phyloP scores from a whole-genome alignment of 2,329 filamentous ascomycete genomes.

The Arthrobotrys iridis region DNA sequence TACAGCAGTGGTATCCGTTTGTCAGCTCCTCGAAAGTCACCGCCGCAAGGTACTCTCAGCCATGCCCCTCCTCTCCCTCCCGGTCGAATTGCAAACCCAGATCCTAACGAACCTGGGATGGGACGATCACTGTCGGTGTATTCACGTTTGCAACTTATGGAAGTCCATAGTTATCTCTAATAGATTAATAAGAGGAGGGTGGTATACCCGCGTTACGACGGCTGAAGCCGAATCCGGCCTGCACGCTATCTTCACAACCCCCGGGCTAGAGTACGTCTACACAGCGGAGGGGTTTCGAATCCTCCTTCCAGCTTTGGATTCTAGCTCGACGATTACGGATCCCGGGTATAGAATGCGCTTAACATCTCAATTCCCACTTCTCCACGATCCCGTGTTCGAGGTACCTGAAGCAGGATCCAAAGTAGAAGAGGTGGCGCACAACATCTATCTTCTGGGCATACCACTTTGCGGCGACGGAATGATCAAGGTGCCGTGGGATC shows the following conservation, averaged over 20 bases:
- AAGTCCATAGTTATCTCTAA: constrained; percentile 22
- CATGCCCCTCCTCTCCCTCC: constrained; percentile 33
- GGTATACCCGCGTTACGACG: background rate
- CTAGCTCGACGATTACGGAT: background rate
- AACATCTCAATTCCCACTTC: constrained; percentile 10
- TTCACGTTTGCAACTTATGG: constrained; percentile 41
- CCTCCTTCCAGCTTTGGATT: background rate
- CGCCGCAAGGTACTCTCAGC: background rate
- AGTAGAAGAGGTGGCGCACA: background rate
- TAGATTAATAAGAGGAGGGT: constrained; percentile 3
- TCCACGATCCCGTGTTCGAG: constrained; percentile 22
- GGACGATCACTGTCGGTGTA: constrained; percentile 39
- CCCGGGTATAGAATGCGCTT: background rate
- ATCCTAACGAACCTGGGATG: constrained; percentile 27
- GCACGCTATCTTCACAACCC: constrained; percentile 26
- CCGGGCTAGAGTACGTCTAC: constrained; percentile 14
- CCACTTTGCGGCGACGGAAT: constrained; percentile 15
- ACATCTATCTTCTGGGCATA: constrained; percentile 19
- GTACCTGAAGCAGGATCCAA: background rate
- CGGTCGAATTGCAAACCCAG: constrained; percentile 37
- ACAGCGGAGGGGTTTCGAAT: constrained; percentile 18
- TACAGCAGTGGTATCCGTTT: background rate
- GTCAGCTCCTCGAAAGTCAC: background rate
- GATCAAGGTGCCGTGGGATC: constrained; percentile 30
- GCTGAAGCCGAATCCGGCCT: constrained; percentile 1